Evolutionary conservation across 805 yeast genomes (phyloP).

Genomic region (Barnettozyma siamensis): DNA sequence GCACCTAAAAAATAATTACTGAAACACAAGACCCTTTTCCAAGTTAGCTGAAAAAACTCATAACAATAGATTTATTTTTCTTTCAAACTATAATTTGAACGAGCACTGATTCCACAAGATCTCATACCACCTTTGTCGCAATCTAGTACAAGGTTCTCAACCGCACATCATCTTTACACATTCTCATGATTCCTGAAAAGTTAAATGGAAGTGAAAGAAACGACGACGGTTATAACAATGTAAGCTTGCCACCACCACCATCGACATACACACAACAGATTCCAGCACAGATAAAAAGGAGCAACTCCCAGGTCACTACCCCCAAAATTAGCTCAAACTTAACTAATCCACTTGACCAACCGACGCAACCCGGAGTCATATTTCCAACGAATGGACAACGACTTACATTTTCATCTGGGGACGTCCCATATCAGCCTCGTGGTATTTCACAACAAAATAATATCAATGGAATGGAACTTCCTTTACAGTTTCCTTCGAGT

Average conservation of each 20-base stretch:
- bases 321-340: background rate
- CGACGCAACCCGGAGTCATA: background rate
- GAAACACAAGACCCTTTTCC: no score
- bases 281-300: background rate
- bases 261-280: background rate
- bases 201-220: background rate
- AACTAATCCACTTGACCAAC: background rate
- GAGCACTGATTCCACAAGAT: no score
- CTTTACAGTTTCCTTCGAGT: constrained; percentile 8
- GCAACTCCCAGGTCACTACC: background rate
- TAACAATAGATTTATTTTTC: no score
- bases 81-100: no score
- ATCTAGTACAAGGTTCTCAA: no score
- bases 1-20: no score
- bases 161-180: background rate
- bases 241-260: background rate
- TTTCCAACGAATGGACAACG: background rate
- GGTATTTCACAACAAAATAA: background rate
- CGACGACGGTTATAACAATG: background rate
- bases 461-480: background rate
- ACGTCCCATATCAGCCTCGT: constrained; percentile 2
- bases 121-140: no score
- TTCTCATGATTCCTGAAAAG: background rate
- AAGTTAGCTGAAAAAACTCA: no score
- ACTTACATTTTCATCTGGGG: background rate